phyloP scores from a whole-genome alignment of 805 yeast species.

The Isabelozyma gotoi region DNA sequence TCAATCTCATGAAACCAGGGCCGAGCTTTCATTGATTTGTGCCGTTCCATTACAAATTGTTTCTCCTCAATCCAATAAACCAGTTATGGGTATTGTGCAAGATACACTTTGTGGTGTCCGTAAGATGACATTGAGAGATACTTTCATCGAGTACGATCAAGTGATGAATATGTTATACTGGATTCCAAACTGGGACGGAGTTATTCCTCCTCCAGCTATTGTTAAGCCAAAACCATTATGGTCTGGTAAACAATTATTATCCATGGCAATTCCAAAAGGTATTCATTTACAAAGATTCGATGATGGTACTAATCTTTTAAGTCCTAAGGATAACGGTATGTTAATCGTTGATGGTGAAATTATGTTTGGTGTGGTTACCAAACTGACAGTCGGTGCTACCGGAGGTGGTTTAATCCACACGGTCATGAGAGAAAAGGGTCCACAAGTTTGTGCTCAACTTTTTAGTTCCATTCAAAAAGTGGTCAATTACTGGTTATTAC shows the following conservation, averaged over 20 bases:
- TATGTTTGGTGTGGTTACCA: slow-evolving; percentile 96
- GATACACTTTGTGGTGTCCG: slow-evolving; percentile 97
- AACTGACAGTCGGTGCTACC: slow-evolving; percentile 97
- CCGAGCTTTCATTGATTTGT: slow-evolving; percentile 91
- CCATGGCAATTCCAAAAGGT: slow-evolving; percentile 93
- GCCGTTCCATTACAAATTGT: slow-evolving; percentile 98
- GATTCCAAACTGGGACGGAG: slow-evolving; percentile 99
- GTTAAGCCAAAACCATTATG: slow-evolving; percentile 93
- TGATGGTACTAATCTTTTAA: slow-evolving; percentile 76
- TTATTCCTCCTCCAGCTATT: slow-evolving; percentile 92
- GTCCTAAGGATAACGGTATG: slow-evolving; percentile 96
- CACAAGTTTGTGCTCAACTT: slow-evolving; percentile 81
- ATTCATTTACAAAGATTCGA: slow-evolving; percentile 93
- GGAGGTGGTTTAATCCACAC: slow-evolving; percentile 98
- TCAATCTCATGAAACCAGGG: slow-evolving; percentile 96
- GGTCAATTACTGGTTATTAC: slow-evolving; percentile 93
- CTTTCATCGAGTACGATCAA: slow-evolving; percentile 84
- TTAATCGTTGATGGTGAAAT: slow-evolving; percentile 92
- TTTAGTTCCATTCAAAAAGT: slow-evolving; percentile 93
- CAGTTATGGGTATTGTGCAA: slow-evolving; percentile 99
- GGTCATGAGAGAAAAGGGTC: slow-evolving; percentile 97
- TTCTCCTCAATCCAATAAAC: slow-evolving; percentile 97
- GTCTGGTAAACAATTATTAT: slow-evolving; percentile 94
- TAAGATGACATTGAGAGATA: slow-evolving; percentile 90
- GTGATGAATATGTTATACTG: slow-evolving; percentile 96